phyloP scores from a whole-genome alignment of 1,139 yeast genomes.

The Trichomonascaceae sp. region DNA sequence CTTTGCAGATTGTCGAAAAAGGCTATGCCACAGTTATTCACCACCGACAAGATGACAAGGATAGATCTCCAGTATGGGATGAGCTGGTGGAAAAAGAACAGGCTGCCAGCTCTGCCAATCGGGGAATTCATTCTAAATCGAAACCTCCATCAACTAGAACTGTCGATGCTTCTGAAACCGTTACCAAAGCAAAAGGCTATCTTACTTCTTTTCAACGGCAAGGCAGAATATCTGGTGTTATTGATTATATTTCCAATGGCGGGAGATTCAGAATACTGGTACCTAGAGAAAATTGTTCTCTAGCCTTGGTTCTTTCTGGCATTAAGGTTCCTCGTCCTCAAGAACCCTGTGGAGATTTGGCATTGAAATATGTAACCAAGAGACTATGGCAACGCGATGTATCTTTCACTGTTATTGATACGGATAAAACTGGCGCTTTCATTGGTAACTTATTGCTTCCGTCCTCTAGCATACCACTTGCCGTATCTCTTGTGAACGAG shows the following conservation, averaged over 20 bases:
- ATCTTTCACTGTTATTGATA: slow-evolving; percentile 58
- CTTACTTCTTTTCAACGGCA: slow-evolving; percentile 64
- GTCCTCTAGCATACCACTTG: slow-evolving; percentile 53
- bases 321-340: slow-evolving; percentile 43
- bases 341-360: slow-evolving; percentile 45
- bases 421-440: slow-evolving; percentile 77
- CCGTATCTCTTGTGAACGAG: slow-evolving; percentile 51
- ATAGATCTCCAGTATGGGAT: slow-evolving; percentile 76
- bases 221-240: slow-evolving; percentile 57
- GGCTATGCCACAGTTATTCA: slow-evolving; percentile 78
- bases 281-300: slow-evolving; percentile 65
- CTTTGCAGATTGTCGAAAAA: slow-evolving; percentile 52
- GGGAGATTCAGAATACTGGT: slow-evolving; percentile 61
- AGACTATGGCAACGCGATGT: slow-evolving; percentile 67
- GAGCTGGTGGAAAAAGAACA: slow-evolving; percentile 64
- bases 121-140: slow-evolving; percentile 60
- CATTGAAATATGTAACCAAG: slow-evolving; percentile 49
- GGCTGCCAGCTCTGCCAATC: slow-evolving; percentile 48
- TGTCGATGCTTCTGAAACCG: slow-evolving; percentile 75
- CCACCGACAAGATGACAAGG: slow-evolving; percentile 65
- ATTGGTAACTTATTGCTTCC: slow-evolving; percentile 62
- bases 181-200: slow-evolving; percentile 67
- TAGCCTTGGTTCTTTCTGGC: slow-evolving; percentile 74
- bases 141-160: slow-evolving; percentile 54
- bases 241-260: slow-evolving; percentile 64